phyloP scores from a whole-genome alignment of 78 protist genomes.

The Protostelium mycophagum region DNA sequence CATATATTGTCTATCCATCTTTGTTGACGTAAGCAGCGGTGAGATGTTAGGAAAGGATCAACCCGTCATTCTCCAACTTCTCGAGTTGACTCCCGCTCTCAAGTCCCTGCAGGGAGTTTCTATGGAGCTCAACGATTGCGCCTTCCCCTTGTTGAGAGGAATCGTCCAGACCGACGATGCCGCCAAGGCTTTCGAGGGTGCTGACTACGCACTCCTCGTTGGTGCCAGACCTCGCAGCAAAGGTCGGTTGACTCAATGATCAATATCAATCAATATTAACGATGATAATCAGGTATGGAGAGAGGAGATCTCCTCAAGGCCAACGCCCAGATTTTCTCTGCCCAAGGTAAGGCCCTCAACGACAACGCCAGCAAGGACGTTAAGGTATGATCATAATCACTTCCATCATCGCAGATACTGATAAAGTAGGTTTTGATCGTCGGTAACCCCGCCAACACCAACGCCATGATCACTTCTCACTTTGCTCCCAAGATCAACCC shows the following conservation, averaged over 20 bases:
- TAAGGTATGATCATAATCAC: constrained; percentile 4
- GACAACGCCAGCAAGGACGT: constrained; percentile 36
- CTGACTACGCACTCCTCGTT: constrained; percentile 72
- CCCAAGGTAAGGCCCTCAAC: constrained; percentile 75
- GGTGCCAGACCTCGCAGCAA: constrained; percentile 94
- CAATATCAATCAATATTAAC: background rate
- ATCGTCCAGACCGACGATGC: constrained; percentile 59
- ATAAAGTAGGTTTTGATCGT: constrained; percentile 85
- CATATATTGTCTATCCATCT: background rate
- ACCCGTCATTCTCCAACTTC: constrained; percentile 62
- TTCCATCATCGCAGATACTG: too few relatives aligned
- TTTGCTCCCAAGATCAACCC: constrained; percentile 68
- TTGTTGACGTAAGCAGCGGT: constrained; percentile 14
- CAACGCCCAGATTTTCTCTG: constrained; percentile 86
- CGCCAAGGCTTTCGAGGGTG: constrained; percentile 48
- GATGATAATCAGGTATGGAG: constrained; percentile 21
- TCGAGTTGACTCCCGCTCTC: constrained; percentile 59
- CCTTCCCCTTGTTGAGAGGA: constrained; percentile 52
- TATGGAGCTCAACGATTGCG: constrained; percentile 68
- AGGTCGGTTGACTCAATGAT: constrained; percentile 2
- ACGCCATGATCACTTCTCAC: constrained; percentile 66
- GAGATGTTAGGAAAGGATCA: constrained; percentile 70
- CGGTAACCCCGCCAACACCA: constrained; percentile 98
- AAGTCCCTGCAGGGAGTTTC: constrained; percentile 65
- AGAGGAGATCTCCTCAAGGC: constrained; percentile 48